Conservation (phyloP, 257 asterid species). For the Ligustrum vulgare region DNA sequence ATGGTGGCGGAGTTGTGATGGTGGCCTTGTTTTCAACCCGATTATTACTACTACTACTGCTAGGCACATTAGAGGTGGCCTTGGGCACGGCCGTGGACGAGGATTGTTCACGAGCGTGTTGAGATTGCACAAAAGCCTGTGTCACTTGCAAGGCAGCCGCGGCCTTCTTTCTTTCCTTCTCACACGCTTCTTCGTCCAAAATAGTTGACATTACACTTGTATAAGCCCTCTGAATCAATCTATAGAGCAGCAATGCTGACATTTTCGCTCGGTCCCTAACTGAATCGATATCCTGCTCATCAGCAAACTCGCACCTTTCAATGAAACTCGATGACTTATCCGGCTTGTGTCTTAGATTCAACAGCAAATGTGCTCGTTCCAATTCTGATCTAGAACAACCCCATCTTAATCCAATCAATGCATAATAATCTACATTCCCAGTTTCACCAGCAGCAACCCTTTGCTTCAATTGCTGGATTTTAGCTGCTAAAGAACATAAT, state of each 20-base stretch:
- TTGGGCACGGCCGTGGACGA: conserved; percentile 18
- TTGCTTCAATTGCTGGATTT: conserved; percentile 77
- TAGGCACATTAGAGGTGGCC: background rate
- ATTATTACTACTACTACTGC: background rate
- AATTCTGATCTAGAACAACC: conserved; percentile 87
- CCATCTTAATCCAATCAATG: conserved; percentile 73
- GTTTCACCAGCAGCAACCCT: conserved; percentile 85
- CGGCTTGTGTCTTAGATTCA: conserved; percentile 80
- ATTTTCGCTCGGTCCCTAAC: conserved; percentile 70
- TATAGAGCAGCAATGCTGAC: conserved; percentile 72
- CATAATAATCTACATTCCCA: conserved; percentile 74
- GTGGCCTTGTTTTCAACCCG: conserved; percentile 35
- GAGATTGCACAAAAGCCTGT: conserved; percentile 13
- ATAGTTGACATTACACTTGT: conserved; percentile 55
- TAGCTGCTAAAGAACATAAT: conserved; percentile 69
- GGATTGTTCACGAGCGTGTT: background rate
- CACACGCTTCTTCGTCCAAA: conserved; percentile 69
- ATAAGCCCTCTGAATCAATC: conserved; percentile 90
- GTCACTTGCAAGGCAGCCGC: conserved; percentile 44
- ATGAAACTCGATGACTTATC: conserved; percentile 70
- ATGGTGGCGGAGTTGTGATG: conserved; percentile 39
- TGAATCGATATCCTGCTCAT: conserved; percentile 67
- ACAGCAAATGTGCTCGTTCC: conserved; percentile 80
- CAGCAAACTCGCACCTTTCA: conserved; percentile 79
- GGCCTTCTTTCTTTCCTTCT: conserved; percentile 67